Evolutionary conservation across 345 rosid species (phyloP).

Genomic region (rapeseed (Brassica napus)): Da-Ae NC_063444.1:7686001-7686500

Average conservation of each 20-base stretch:
- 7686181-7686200: background rate
- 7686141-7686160: background rate
- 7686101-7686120: background rate
- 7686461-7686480: constrained; percentile 6
- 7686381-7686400: background rate
- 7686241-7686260: background rate
- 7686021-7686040: too few species aligned
- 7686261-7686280: background rate
- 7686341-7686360: constrained; percentile 35
- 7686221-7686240: background rate
- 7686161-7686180: background rate
- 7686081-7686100: background rate
- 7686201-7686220: background rate
- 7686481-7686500: constrained; percentile 21
- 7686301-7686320: constrained; percentile 16
- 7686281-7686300: background rate
- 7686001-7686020: too few species aligned
- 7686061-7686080: too few species aligned
- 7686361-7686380: constrained; percentile 27
- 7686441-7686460: constrained; percentile 16
- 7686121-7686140: background rate
- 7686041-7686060: too few species aligned
- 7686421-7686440: constrained; percentile 13
- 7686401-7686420: background rate
- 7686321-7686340: constrained; percentile 16